Conservation (phyloP, 768 basidiomycete species). For the Boletales sp. region DNA sequence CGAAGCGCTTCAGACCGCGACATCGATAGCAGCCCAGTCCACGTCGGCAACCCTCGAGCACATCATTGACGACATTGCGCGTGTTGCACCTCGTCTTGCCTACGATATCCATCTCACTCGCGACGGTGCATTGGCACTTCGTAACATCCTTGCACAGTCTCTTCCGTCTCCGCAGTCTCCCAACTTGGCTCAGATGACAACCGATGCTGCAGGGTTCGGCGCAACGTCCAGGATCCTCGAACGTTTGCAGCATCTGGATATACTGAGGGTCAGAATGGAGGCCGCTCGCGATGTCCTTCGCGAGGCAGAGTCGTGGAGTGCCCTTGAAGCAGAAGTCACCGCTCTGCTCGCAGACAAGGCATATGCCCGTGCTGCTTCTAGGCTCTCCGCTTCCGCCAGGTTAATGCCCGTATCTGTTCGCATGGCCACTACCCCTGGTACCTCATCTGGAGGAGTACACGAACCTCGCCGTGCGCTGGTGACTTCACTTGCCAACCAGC, state of each 20-base stretch:
- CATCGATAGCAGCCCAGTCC: constrained; percentile 86
- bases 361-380: constrained; percentile 88
- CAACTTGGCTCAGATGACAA: neutral
- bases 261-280: constrained; percentile 83
- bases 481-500: constrained; percentile 91
- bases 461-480: constrained; percentile 82
- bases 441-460: constrained; percentile 37
- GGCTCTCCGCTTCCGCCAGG: constrained; percentile 84
- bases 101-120: constrained; percentile 98
- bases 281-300: constrained; percentile 82
- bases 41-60: constrained; percentile 84
- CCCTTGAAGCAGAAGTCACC: constrained; percentile 89
- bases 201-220: constrained; percentile 18
- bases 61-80: constrained; percentile 88
- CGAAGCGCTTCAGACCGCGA: constrained; percentile 67
- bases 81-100: constrained; percentile 83
- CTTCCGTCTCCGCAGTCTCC: constrained; percentile 33
- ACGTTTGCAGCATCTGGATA: constrained; percentile 76
- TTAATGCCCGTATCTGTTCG: constrained; percentile 93
- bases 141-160: constrained; percentile 55
- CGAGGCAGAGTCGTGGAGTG: constrained; percentile 97
- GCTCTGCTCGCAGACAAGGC: constrained; percentile 73
- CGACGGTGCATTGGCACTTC: constrained; percentile 80
- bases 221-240: constrained; percentile 69
- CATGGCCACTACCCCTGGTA: constrained; percentile 54